Base-by-base conservation (phyloP, 2,329 filamentous ascomycete genomes). In the Nakataea oryzae region DNA sequence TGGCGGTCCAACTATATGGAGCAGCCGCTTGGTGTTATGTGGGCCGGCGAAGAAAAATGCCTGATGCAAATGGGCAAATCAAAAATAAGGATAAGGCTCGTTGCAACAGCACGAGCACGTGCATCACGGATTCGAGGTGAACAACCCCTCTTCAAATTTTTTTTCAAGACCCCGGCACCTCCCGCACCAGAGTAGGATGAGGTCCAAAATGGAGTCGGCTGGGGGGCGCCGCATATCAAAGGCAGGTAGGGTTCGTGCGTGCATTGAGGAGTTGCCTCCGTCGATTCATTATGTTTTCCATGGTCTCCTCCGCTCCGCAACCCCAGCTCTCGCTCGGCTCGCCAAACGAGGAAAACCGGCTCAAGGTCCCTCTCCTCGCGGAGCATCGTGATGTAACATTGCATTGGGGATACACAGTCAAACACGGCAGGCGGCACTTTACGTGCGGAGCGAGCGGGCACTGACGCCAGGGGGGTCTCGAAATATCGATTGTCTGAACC, bases 1-100 rank as follows among this genome's bases (percentile, higher is more conserved):
- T n/a, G n/a, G n/a, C n/a, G n/a, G 17, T 47, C 41, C 34, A 17
- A 41, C 34, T 2, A 4, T 3, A 41, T n/a, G 21, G 41, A 50
- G 41, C 9, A 50, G 41, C 41, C 41, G 41, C 17, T 21, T 47
- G 21, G 34, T 17, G 41, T 17, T 5, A 3, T 47, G 41, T 47
- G 41, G 41, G 17, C n/a, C 41, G 41, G 41, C 6, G 12, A n/a
- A 17, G 41, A 57, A 57, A 47, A 47, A 57, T n/a, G n/a, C n/a
- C n/a, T n/a, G n/a, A n/a, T n/a, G n/a, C 27, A 61, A 50, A 61
- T 57, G 41, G 41, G 41, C 50, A 61, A 34, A 54, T 34, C 17
- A 29, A 58, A 34, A 54, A 55, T 24, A 29, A 58, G 32, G 27
- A 32, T 32, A 58, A 55, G 26, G 50, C 47, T 30, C 56, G 28